A percentile compares a stretch with the other conserved stretches of the same genome.
Conservation (phyloP, 768 basidiomycete genomes). For the Boletus insuetus region DNA sequence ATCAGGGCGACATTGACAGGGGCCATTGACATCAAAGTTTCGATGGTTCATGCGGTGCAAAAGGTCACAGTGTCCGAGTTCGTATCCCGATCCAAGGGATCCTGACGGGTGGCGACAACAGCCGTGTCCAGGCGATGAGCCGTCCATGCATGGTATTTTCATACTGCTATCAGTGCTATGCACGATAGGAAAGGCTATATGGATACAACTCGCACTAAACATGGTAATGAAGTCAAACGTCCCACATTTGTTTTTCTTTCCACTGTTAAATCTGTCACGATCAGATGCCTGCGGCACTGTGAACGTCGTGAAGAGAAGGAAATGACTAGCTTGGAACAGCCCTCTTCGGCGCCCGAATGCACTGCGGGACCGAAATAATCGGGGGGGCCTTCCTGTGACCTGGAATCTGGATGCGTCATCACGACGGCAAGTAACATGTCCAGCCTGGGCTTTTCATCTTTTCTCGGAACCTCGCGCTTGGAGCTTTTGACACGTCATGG, state of each 20-base stretch:
- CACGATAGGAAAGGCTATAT: no score
- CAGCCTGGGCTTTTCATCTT: not conserved
- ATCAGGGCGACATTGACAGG: not conserved
- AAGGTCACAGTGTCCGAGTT: not conserved
- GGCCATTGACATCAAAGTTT: not conserved
- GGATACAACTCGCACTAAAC: not conserved
- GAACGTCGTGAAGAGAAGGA: not conserved
- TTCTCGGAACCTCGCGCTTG: not conserved
- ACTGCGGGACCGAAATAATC: slow-evolving; percentile 3
- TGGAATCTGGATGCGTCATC: not conserved
- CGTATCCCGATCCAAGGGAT: not conserved
- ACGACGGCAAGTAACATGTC: not conserved
- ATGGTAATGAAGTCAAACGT: not conserved
- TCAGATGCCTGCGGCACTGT: not conserved
- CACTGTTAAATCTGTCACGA: not conserved
- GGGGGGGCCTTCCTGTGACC: not conserved
- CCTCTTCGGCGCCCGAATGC: not conserved
- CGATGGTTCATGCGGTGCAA: not conserved
- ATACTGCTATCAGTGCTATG: no score
- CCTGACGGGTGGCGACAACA: no score
- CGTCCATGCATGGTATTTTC: not conserved
- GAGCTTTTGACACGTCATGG: not conserved
- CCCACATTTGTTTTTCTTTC: not conserved
- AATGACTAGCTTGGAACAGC: not conserved
- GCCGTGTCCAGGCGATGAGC: no score